Percentiles rank a stretch among this genome's conserved stretches.
These are phyloP conservation scores for Penicillium frequentans DNA, from an alignment of 2,329 filamentous ascomycete species.

Conservation along the genomic window DNA sequence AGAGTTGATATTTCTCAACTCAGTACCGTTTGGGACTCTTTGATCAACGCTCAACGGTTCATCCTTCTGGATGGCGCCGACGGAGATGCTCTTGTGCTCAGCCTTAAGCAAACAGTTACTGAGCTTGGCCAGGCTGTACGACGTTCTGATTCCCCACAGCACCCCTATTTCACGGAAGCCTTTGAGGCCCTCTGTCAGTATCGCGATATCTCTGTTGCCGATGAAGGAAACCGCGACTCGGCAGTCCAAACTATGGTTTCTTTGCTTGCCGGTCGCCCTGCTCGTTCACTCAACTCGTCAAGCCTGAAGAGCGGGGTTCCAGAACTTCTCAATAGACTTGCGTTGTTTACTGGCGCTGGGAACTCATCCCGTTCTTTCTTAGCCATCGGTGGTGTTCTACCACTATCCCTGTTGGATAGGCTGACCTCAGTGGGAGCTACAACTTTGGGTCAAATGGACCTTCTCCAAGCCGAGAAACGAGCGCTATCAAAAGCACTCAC, in stretches of 20 bases:
- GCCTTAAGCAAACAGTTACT: constrained; percentile 39
- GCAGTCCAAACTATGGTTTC: constrained; percentile 32
- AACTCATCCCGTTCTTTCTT: constrained; percentile 33
- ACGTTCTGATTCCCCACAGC: constrained; percentile 27
- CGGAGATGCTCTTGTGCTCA: constrained; percentile 35
- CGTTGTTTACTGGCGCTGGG: constrained; percentile 37
- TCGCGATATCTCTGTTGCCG: constrained; percentile 34
- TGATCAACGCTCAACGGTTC: constrained; percentile 40
- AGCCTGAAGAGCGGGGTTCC: constrained; percentile 34
- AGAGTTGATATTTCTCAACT: constrained; percentile 37
- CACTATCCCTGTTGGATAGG: constrained; percentile 56
- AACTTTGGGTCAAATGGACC: constrained; percentile 59
- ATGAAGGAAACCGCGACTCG: constrained; percentile 7
- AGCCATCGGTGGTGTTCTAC: constrained; percentile 51
- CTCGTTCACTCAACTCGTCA: constrained; percentile 35
- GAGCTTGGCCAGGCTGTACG: constrained; percentile 35
- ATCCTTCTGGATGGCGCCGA: constrained; percentile 39
- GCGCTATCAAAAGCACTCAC: constrained; percentile 59
- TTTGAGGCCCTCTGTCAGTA: constrained; percentile 52
- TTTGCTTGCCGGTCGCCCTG: constrained; percentile 39
- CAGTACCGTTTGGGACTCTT: constrained; percentile 36
- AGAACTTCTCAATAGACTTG: constrained; percentile 35
- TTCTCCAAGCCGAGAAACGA: constrained; percentile 66
- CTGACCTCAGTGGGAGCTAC: constrained; percentile 55
- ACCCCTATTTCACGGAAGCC: constrained; percentile 46